Conservation (phyloP, 305 asterid genomes). For the Fraxinus greggii region DNA sequence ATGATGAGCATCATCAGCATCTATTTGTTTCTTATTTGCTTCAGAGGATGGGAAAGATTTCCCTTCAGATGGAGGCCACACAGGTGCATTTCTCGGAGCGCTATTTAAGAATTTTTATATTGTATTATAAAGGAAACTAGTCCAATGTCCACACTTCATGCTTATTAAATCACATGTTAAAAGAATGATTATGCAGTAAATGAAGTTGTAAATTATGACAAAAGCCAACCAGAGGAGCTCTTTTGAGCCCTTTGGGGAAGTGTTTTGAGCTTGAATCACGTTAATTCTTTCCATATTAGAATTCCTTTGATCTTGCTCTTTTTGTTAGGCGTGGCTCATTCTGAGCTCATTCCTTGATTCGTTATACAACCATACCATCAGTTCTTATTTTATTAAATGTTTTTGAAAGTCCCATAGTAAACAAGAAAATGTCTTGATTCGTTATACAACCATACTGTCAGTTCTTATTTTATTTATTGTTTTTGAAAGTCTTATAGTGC, state of each 20-base stretch:
- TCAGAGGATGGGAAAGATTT: slow-evolving; percentile 72
- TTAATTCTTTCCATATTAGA: not conserved
- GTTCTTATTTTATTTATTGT: not conserved
- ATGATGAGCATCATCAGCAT: slow-evolving; percentile 33
- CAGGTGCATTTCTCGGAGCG: slow-evolving; percentile 48
- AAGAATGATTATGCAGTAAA: not conserved
- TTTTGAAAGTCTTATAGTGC: not conserved
- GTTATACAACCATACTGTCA: not conserved
- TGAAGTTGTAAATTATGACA: not conserved
- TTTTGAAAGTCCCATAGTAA: not conserved
- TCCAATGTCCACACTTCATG: not conserved
- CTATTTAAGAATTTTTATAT: not conserved
- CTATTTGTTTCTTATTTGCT: slow-evolving; percentile 68
- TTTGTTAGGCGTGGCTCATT: not conserved
- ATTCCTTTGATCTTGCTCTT: not conserved
- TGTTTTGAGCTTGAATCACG: not conserved
- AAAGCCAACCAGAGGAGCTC: not conserved
- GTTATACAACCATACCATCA: not conserved
- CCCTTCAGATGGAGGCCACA: slow-evolving; percentile 61
- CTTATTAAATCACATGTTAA: not conserved
- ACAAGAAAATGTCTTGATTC: not conserved
- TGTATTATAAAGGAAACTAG: not conserved
- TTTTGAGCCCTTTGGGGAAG: not conserved
- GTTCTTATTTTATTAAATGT: not conserved
- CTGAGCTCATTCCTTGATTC: not conserved